These are phyloP conservation scores for Arthroderma sp. DNA, from an alignment of 2,329 filamentous ascomycete species.

Conservation along the genomic window DNA sequence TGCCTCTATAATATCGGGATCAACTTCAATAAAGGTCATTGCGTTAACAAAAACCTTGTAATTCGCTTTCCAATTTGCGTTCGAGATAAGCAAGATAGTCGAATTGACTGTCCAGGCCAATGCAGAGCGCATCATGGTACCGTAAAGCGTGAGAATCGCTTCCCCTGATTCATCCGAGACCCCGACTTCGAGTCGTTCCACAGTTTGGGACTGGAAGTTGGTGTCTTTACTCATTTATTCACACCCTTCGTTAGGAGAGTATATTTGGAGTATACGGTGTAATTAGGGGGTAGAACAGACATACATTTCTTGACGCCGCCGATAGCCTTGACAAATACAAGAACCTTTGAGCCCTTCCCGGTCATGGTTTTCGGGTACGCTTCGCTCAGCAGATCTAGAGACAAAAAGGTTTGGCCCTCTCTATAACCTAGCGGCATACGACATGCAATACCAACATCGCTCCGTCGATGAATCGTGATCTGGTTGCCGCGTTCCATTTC, in stretches of 20 bases:
- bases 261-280: background rate
- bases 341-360: constrained; percentile 29
- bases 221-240: background rate
- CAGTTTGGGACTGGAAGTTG: constrained; percentile 9
- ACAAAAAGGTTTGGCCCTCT: constrained; percentile 20
- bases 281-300: background rate
- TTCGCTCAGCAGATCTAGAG: constrained; percentile 36
- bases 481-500: constrained; percentile 38
- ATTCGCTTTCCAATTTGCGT: constrained; percentile 25
- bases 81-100: constrained; percentile 31
- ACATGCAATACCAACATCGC: constrained; percentile 30
- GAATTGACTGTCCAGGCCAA: constrained; percentile 24
- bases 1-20: constrained; percentile 35
- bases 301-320: constrained; percentile 34
- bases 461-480: constrained; percentile 33
- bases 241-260: background rate
- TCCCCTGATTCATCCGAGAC: constrained; percentile 39
- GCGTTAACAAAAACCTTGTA: constrained; percentile 26
- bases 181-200: constrained; percentile 30
- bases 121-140: constrained; percentile 24
- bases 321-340: constrained; percentile 40
- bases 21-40: constrained; percentile 34
- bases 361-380: constrained; percentile 17
- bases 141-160: constrained; percentile 35
- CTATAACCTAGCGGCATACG: constrained; percentile 29